These are phyloP conservation scores for Mycena rebaudengoi DNA, from an alignment of 768 basidiomycete genomes.

Conservation along the genomic window DNA sequence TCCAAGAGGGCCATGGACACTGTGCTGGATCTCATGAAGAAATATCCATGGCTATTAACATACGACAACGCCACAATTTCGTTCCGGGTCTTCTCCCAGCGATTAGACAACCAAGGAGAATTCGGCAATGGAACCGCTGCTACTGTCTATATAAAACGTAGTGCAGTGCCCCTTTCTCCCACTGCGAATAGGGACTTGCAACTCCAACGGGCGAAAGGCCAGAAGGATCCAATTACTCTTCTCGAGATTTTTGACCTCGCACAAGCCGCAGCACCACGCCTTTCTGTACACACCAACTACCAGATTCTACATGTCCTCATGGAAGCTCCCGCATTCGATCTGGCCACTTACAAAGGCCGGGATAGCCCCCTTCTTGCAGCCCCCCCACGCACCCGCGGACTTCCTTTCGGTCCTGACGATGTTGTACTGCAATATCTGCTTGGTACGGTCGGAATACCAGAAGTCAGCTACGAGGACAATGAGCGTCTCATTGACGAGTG, in stretches of 20 bases:
- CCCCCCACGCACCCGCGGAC: too few relatives aligned
- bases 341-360: too few relatives aligned
- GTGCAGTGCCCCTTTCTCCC: background rate
- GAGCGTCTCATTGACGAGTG: slow-evolving; percentile 15
- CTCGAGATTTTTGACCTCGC: background rate
- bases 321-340: background rate
- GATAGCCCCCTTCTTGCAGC: too few relatives aligned
- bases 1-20: background rate
- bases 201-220: background rate
- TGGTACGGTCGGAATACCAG: background rate
- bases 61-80: background rate
- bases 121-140: background rate
- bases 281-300: background rate
- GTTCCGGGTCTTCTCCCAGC: background rate
- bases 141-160: background rate
- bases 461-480: slow-evolving; percentile 20
- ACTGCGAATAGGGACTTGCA: background rate
- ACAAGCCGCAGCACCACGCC: background rate
- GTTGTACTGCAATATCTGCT: background rate
- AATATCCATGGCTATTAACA: background rate
- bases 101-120: background rate
- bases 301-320: background rate
- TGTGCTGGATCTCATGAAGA: background rate
- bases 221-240: background rate
- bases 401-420: too few relatives aligned